These are phyloP conservation scores for Xylaria grammica DNA, from an alignment of 495 filamentous ascomycete species.

Conservation along the genomic window DNA sequence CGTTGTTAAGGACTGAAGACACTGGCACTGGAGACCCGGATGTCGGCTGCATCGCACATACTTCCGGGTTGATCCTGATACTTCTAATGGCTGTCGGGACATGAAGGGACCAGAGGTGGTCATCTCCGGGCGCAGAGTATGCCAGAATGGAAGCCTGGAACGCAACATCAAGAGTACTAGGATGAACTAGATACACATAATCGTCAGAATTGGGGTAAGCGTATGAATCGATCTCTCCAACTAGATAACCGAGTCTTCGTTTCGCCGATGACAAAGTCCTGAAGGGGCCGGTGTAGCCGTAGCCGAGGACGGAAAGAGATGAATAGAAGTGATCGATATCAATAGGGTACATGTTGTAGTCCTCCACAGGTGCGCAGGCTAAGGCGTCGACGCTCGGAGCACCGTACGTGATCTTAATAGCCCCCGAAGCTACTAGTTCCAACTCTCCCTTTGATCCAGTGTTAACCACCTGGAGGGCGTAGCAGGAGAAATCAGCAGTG, in stretches of 20 bases:
- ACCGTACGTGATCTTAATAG: constrained; percentile 24
- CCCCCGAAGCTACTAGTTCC: constrained; percentile 31
- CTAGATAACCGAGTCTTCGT: constrained; percentile 18
- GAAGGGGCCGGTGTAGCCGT: constrained; percentile 25
- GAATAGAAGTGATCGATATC: constrained; percentile 24
- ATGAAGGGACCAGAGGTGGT: constrained; percentile 27
- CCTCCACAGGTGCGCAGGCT: constrained; percentile 26
- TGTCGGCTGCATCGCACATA: not conserved
- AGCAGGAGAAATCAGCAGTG: constrained; percentile 25
- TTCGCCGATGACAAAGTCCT: not conserved
- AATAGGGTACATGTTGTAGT: constrained; percentile 23
- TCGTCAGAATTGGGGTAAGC: not conserved
- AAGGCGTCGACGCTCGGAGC: constrained; percentile 8
- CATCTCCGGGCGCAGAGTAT: constrained; percentile 28
- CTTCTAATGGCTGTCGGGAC: constrained; percentile 30
- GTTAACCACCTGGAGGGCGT: constrained; percentile 10
- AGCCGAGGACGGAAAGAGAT: constrained; percentile 24
- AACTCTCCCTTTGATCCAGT: constrained; percentile 13
- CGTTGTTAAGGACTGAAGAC: not conserved
- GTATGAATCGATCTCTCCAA: constrained; percentile 6
- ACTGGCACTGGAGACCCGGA: not conserved
- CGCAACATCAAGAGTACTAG: constrained; percentile 33
- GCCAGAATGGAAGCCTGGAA: constrained; percentile 38
- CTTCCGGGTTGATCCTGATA: constrained; percentile 26
- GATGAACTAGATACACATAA: constrained; percentile 31